Base-by-base conservation (phyloP, 2,329 filamentous ascomycete species). In the Botryotinia convoluta region DNA sequence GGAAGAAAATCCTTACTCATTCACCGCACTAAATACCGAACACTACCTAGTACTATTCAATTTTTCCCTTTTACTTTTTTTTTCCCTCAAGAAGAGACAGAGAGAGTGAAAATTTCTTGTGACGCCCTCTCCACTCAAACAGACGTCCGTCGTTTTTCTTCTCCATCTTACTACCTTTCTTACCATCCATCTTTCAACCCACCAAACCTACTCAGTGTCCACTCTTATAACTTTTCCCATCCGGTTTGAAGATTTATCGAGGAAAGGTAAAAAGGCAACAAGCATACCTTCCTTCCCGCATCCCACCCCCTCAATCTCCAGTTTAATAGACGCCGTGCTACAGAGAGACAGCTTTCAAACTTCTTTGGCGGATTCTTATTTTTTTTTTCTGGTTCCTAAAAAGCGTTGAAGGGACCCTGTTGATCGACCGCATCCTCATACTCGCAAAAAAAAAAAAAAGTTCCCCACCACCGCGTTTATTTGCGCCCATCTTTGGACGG, bases 401-500 rank as follows among this genome's bases (percentile, higher is more conserved):
- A 70, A 70, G 60, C 44, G 37, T 72, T 57, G 62, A 35, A 59
- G 51, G 71, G 64, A 69, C 71, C 71, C 71, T 72, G 71, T 60
- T 72, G 42, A 72, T 72, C 71, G 63, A 72, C 63, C 51, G 22
- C 39, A 67, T 59, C 48, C 51, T 72, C 71, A 57, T 26, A 57
- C 42, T 69, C 18, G 29, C 51, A 39, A 68, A 45, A 61, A 72
- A 72, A n/a, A 71, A 69, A 65, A 71, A 71, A 57, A 54, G 54
- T 59, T 72, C 71, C 71, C 71, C 71, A 72, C 71, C 71, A 69
- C 51, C 71, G 71, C 71, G 71, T 72, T 69, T 72, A 72, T 72
- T 61, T 68, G 39, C 63, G 51, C 51, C 63, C 71, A 69, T 72
- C 63, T 72, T 61, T 69, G 71, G 32, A 72, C 71, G 71, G 63